These are phyloP conservation scores for Botryotinia calthae DNA, from an alignment of 2,329 filamentous ascomycete genomes.

Conservation along the genomic window DNA sequence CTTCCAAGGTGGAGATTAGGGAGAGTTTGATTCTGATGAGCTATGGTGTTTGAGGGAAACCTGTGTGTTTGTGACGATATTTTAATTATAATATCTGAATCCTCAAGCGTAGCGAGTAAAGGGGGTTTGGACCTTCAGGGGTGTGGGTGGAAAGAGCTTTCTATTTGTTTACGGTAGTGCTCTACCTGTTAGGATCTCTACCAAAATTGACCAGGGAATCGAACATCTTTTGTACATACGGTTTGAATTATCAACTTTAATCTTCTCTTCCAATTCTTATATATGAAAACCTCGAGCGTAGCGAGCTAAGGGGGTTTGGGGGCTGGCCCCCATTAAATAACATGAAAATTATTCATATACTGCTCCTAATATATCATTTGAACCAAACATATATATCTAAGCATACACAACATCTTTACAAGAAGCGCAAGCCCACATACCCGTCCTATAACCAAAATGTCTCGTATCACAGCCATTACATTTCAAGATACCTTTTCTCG, in stretches of 20 bases:
- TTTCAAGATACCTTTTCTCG: background rate
- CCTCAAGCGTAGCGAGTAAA: too few species aligned
- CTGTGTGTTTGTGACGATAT: too few species aligned
- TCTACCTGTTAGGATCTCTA: too few species aligned
- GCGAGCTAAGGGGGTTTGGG: background rate
- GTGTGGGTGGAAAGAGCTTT: too few species aligned
- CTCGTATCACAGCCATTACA: conserved; percentile 3
- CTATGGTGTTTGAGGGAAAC: too few species aligned
- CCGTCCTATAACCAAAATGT: background rate
- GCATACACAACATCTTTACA: conserved; percentile 10
- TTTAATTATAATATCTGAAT: too few species aligned
- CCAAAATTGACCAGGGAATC: too few species aligned
- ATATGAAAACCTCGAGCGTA: background rate
- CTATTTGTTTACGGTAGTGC: too few species aligned
- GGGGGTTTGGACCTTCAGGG: too few species aligned
- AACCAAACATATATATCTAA: background rate
- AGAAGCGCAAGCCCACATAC: conserved; percentile 9
- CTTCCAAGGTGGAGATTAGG: too few species aligned
- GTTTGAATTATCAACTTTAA: background rate
- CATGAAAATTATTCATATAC: background rate
- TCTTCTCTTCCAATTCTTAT: background rate
- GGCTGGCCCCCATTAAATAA: background rate
- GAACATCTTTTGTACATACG: too few species aligned
- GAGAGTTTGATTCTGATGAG: too few species aligned
- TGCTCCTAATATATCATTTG: background rate